Evolutionary conservation across 1,284 basidiomycete genomes (phyloP).

Genomic region (Pseudozyma tsukubaensis): DNA sequence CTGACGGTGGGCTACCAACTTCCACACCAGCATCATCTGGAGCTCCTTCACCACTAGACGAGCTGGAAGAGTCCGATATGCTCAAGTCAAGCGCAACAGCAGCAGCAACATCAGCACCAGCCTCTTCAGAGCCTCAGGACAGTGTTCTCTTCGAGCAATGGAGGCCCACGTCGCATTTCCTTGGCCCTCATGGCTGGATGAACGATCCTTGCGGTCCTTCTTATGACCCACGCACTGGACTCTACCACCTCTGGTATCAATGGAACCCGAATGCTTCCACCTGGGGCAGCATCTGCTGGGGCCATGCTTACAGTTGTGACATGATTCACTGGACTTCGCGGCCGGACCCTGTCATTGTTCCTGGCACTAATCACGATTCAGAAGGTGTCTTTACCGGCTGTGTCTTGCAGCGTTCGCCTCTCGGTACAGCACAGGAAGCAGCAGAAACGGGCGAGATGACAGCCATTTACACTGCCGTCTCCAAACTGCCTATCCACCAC

Average conservation of each 20-base stretch:
- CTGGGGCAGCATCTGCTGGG: constrained; percentile 61
- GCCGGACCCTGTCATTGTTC: constrained; percentile 31
- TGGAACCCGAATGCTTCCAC: constrained; percentile 55
- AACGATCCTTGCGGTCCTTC: constrained; percentile 57
- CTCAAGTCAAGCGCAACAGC: constrained; percentile 5
- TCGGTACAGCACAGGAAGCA: constrained; percentile 18
- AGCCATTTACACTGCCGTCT: constrained; percentile 59
- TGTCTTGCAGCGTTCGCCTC: constrained; percentile 44
- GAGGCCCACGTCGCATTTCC: constrained; percentile 51
- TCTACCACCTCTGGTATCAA: constrained; percentile 57
- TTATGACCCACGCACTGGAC: constrained; percentile 42
- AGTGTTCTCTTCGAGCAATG: constrained; percentile 37
- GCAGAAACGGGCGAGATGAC: constrained; percentile 38
- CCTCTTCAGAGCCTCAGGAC: background rate
- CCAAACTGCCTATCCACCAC: constrained; percentile 54
- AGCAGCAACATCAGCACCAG: background rate
- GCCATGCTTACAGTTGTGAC: constrained; percentile 48
- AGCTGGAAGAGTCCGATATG: constrained; percentile 23
- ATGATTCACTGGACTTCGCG: constrained; percentile 54
- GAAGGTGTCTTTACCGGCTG: constrained; percentile 58
- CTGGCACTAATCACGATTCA: constrained; percentile 43
- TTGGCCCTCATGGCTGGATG: constrained; percentile 59
- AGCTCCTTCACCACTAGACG: constrained; percentile 18
- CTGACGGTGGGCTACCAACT: constrained; percentile 4
- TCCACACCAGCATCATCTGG: constrained; percentile 30